A percentile compares a stretch with the other conserved stretches of the same genome.
Evolutionary conservation across 1,139 yeast species (phyloP).

Genomic region (Taiozyma sp.): DNA sequence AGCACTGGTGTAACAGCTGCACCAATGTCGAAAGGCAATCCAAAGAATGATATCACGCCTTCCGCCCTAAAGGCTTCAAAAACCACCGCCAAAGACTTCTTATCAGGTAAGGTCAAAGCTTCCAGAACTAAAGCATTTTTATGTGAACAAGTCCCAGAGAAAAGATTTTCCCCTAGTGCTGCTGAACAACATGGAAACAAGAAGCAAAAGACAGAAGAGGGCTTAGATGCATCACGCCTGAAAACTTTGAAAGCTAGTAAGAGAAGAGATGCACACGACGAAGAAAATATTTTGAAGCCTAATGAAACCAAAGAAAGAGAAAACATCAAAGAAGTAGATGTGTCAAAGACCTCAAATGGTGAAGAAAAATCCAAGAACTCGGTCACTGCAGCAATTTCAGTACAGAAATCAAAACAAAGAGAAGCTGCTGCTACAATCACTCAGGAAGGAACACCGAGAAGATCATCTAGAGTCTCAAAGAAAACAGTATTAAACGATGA

Average conservation of each 20-base stretch:
- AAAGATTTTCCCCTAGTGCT: not conserved
- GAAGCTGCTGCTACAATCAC: not conserved
- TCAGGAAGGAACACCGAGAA: not conserved
- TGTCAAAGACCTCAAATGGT: not conserved
- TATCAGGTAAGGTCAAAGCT: not conserved
- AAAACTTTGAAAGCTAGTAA: not conserved
- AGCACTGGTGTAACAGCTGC: not conserved
- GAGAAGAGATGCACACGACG: not conserved
- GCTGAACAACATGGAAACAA: not conserved
- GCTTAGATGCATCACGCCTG: not conserved
- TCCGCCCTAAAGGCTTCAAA: not conserved
- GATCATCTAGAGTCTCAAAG: not conserved
- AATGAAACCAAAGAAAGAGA: not conserved
- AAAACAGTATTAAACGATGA: not conserved
- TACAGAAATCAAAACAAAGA: not conserved
- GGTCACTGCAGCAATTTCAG: not conserved
- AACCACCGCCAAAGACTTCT: not conserved
- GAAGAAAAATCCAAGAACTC: not conserved
- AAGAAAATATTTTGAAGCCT: not conserved
- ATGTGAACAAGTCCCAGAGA: not conserved
- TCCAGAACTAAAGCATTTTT: not conserved
- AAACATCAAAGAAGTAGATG: not conserved
- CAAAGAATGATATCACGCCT: not conserved
- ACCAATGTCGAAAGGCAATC: not conserved
- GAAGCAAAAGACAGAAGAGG: not conserved